Evolutionary conservation across 2,329 filamentous ascomycete species (phyloP).

Genomic region (Celoporthe dispersa): DNA sequence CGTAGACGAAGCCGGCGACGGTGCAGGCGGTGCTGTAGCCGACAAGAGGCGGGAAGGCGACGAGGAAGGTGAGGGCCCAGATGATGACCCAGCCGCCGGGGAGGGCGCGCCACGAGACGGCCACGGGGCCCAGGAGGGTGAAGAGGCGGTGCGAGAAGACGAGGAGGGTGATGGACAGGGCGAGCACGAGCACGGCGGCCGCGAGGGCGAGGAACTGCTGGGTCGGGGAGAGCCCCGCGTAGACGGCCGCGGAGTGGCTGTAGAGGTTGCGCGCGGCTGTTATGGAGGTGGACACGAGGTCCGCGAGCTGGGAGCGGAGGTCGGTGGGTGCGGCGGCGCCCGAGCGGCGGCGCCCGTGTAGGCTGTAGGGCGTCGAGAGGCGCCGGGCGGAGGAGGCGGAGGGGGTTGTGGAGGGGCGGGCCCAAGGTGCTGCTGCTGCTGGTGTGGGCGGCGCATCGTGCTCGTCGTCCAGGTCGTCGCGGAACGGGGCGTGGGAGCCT

Average conservation of each 20-base stretch:
- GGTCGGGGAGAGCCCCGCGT: constrained; percentile 58
- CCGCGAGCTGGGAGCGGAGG: constrained; percentile 29
- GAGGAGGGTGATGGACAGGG: constrained; percentile 69
- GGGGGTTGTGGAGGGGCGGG: constrained; percentile 29
- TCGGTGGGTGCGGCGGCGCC: constrained; percentile 42
- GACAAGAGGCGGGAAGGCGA: constrained; percentile 85
- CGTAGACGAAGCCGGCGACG: constrained; percentile 59
- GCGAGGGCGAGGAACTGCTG: constrained; percentile 65
- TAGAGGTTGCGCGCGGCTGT: constrained; percentile 49
- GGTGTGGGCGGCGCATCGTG: constrained; percentile 40
- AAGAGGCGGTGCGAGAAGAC: constrained; percentile 83
- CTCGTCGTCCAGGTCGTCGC: constrained; percentile 34
- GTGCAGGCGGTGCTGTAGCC: constrained; percentile 78
- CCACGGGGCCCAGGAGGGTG: constrained; percentile 71
- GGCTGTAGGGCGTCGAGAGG: constrained; percentile 48
- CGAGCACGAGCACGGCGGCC: constrained; percentile 53
- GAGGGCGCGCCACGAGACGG: constrained; percentile 76
- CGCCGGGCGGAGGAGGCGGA: constrained; percentile 39
- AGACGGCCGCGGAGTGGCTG: constrained; percentile 52
- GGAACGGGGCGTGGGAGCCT: constrained; percentile 33
- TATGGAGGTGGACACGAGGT: constrained; percentile 46
- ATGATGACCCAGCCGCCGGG: constrained; percentile 75
- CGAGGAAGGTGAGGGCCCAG: constrained; percentile 74
- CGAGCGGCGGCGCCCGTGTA: constrained; percentile 33
- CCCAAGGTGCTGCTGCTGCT: constrained; percentile 48